phyloP scores from a whole-genome alignment of 176 grass and related monocot genomes.

The Cenchrus fungigraminus region DNA sequence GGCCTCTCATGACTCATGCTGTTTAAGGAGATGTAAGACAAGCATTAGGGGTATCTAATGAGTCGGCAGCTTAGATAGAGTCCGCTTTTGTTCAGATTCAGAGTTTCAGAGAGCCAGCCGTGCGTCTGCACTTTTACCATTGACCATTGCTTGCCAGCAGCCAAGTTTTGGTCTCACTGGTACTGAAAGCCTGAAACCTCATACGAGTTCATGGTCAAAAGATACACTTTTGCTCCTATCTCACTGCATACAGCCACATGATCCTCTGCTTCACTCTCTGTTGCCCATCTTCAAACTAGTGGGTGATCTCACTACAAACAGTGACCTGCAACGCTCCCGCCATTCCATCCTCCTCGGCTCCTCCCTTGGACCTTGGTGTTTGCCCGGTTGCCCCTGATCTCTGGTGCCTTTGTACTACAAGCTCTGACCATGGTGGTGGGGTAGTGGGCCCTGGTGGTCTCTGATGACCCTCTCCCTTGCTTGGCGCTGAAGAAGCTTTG shows the following conservation, averaged over 20 bases:
- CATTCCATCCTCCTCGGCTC: neutral
- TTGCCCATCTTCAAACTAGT: neutral
- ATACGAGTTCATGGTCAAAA: slow-evolving; percentile 31
- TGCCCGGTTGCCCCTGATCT: slow-evolving; percentile 23
- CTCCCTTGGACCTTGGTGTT: neutral
- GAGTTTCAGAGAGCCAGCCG: neutral
- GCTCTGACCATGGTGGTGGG: slow-evolving; percentile 41
- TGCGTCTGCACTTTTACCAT: slow-evolving; percentile 8
- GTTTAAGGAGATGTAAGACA: neutral
- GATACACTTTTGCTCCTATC: neutral
- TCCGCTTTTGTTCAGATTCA: neutral
- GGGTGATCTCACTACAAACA: neutral
- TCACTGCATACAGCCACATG: slow-evolving; percentile 13
- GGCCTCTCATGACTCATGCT: slow-evolving; percentile 1
- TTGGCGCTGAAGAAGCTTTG: slow-evolving; percentile 77
- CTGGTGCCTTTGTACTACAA: slow-evolving; percentile 33
- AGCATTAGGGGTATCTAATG: neutral
- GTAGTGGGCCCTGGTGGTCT: slow-evolving; percentile 30
- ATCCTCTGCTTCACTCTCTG: neutral
- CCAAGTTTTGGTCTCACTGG: slow-evolving; percentile 10
- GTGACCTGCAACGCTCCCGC: slow-evolving; percentile 6
- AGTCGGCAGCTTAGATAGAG: neutral
- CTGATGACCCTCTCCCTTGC: neutral
- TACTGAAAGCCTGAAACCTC: neutral
- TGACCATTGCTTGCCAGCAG: slow-evolving; percentile 10